Percentiles rank a stretch among this genome's conserved stretches.
Conservation (phyloP, 805 yeast species). For the Candida vartiovaarae region DNA sequence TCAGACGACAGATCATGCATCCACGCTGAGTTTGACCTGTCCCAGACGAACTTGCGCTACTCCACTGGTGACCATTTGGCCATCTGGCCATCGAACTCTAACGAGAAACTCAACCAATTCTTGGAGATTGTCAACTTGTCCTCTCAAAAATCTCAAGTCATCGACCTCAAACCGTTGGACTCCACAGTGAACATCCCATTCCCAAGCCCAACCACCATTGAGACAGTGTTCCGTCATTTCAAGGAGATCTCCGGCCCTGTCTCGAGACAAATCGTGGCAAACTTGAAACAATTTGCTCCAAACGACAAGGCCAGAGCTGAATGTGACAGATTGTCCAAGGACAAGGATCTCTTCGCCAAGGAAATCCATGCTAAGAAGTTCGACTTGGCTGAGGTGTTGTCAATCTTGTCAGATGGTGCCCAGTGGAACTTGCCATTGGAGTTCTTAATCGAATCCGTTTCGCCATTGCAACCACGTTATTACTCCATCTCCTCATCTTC, state of each 20-base stretch:
- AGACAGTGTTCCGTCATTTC: conserved; percentile 75
- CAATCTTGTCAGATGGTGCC: conserved; percentile 49
- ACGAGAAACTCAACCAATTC: conserved; percentile 65
- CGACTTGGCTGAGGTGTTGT: conserved; percentile 72
- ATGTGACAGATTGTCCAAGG: conserved; percentile 44
- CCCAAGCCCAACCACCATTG: conserved; percentile 84
- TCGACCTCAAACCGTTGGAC: conserved; percentile 65
- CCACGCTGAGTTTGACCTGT: conserved; percentile 82
- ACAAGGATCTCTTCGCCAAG: conserved; percentile 61
- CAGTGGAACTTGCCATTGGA: conserved; percentile 86
- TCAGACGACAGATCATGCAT: conserved; percentile 67
- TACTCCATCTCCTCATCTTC: conserved; percentile 94
- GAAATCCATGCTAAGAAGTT: conserved; percentile 54
- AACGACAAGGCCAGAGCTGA: conserved; percentile 39
- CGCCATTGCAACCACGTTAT: conserved; percentile 87
- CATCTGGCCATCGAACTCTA: conserved; percentile 86
- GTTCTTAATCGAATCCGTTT: conserved; percentile 72
- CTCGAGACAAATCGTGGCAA: conserved; percentile 76
- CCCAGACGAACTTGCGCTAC: conserved; percentile 69
- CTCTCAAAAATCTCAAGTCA: conserved; percentile 45
- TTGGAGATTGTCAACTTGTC: conserved; percentile 54
- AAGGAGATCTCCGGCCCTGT: conserved; percentile 90
- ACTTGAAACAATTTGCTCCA: conserved; percentile 81
- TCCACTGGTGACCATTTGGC: conserved; percentile 96
- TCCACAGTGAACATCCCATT: conserved; percentile 56